Evolutionary conservation across 2,329 filamentous ascomycete genomes (phyloP).

Genomic region (Remersonia thermophila): DNA sequence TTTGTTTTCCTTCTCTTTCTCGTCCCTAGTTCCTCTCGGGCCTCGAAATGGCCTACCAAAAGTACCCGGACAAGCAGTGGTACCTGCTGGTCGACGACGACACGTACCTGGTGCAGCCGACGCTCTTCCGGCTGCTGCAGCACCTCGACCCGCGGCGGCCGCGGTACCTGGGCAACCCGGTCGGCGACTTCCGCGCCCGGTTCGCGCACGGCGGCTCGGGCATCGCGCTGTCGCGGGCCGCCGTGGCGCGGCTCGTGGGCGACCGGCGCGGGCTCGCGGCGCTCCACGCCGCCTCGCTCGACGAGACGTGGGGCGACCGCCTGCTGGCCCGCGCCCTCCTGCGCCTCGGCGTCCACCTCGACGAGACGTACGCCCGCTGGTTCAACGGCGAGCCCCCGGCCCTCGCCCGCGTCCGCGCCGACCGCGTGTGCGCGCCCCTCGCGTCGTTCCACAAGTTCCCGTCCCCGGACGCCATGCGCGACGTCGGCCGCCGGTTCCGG

Average conservation of each 20-base stretch:
- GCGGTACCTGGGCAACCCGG: constrained; percentile 43
- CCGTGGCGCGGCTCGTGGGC: constrained; percentile 34
- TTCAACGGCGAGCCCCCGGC: constrained; percentile 44
- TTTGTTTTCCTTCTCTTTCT: no score
- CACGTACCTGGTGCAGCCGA: constrained; percentile 39
- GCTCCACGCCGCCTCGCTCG: constrained; percentile 35
- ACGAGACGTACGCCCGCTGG: constrained; percentile 40
- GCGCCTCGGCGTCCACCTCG: constrained; percentile 41
- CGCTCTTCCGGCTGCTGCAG: constrained; percentile 34
- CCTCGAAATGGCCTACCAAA: constrained; percentile 38
- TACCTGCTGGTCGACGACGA: constrained; percentile 47
- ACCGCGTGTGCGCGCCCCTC: constrained; percentile 42
- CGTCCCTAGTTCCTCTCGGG: constrained; percentile 44
- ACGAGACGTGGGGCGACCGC: constrained; percentile 41
- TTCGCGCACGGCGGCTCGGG: constrained; percentile 47
- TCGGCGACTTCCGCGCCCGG: constrained; percentile 42
- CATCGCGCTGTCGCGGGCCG: constrained; percentile 38
- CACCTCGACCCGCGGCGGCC: constrained; percentile 35
- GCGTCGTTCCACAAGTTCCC: constrained; percentile 41
- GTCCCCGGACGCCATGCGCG: constrained; percentile 31
- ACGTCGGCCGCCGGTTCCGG: constrained; percentile 30
- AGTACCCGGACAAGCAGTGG: constrained; percentile 44
- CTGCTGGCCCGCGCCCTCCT: constrained; percentile 41
- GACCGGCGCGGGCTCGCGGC: constrained; percentile 30
- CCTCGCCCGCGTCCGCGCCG: constrained; percentile 35